Evolutionary conservation across 2,329 filamentous ascomycete genomes (phyloP), one percentile per base, ranked within the genome.

Genomic region (Madurella mycetomatis): DNA sequence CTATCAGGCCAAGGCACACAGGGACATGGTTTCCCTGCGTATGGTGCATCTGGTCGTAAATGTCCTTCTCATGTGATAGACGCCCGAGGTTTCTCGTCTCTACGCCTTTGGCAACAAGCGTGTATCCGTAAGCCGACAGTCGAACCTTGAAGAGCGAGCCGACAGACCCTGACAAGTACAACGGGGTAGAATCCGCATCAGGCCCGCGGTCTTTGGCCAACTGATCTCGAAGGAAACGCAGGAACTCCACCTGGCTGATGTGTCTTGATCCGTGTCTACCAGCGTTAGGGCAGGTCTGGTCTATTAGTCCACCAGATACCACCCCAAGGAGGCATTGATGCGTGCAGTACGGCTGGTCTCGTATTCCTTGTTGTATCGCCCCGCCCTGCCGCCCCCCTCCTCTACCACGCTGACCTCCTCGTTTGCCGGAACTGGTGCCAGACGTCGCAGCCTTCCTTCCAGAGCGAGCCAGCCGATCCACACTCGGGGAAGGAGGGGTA

Each of bases 101-200:
- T 13, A 73, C 62, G 5, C 69, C 71, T 59, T 75, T 75, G 12
- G 70, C 70, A 2, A 74, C 65, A 17, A 74, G 61, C 43, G 67
- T 72, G 46, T 74, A 75, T 41, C 70, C 66, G 34, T 69, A 51
- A 1, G 64, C 64, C 2, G 66, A 65, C 1, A 74, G 58, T 8
- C 67, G 55, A 5, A 75, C 40, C 59, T 74, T 74, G 58, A 73
- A 73, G 46, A 74, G 64, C 11, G 66, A 61, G 1, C 70, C 67
- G 13, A 63, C 30, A 8, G 64, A 40, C 1, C 69, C 66, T 7
- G 60, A 62, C 5, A 66, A 15, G 52, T 70, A 59, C 18, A 74
- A 65, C 1, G 65, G 66, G 31, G 53, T 41, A 34, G 45, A 63
- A 39, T 73, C 61, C 3, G 67, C 64, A 53, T 71, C 64, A 18